Evolutionary conservation across 2,329 filamentous ascomycete genomes (phyloP), one percentile per base, ranked within the genome.

Genomic region (Exophiala bonariae): DNA sequence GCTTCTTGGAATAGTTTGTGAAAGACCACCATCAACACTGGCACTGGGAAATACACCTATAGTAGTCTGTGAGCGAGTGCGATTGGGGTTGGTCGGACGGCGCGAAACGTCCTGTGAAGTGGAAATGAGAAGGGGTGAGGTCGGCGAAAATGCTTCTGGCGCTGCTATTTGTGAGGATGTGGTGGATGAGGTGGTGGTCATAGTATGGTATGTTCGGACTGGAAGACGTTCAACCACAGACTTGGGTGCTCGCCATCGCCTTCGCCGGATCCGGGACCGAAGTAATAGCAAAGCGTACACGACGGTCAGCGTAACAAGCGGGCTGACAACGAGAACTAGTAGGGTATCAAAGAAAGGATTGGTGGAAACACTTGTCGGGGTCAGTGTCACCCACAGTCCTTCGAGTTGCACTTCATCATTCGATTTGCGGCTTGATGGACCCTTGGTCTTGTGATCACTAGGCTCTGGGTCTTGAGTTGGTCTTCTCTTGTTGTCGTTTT

Each of bases 181-280:
- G 61, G 66, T 79, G 70, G 66, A 81, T 1, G 83, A 81, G 2
- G 81, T 78, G 9, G 78, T 74, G 2, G 80, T 73, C 28, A 96
- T 87, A 0, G 91, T 95, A 61, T 95, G 91, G 63, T 96, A 99
- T 0, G 91, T 97, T 49, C 92, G 84, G 11, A 99, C 90, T 2
- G 93, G 93, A n/a, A 99, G 78, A 49, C 87, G 85, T 59, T 96
- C 91, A 14, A 99, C 91, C 1, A 99, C 84, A 1, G 89, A 95
- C 68, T 99, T 99, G 4, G 93, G 93, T n/a, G 93, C 93, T 60
- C 93, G 83, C 92, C 93, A 99, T 59, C 92, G 81, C 54, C 92
- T 81, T 50, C 92, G 81, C 41, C 92, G 85, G 58, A 96, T 95
- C 50, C 91, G 86, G 37, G 91, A 91, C 44, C 93, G 85, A 30